phyloP scores from a whole-genome alignment of 495 filamentous ascomycete species.

The Copromyces sp. region DNA sequence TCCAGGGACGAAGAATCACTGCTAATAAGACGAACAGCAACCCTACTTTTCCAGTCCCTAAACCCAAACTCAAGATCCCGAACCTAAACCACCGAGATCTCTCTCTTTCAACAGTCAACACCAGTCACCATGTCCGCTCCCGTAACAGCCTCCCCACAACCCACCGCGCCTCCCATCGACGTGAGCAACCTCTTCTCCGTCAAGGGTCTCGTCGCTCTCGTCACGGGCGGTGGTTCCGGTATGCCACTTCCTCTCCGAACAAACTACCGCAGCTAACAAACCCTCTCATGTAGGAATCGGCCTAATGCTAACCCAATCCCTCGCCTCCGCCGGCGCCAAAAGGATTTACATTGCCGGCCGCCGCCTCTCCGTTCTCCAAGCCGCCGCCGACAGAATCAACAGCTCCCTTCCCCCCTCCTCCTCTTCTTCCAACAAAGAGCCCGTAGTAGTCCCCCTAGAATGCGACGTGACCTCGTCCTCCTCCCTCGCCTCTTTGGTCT shows the following conservation, averaged over 20 bases:
- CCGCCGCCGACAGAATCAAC: conserved; percentile 32
- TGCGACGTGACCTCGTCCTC: conserved; percentile 60
- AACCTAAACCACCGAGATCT: not conserved
- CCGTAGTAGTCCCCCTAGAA: conserved; percentile 44
- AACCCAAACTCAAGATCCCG: not conserved
- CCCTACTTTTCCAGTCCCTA: not conserved
- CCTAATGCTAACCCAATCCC: conserved; percentile 54
- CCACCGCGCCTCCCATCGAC: conserved; percentile 12
- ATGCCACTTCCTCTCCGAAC: not conserved
- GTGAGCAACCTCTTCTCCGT: conserved; percentile 45
- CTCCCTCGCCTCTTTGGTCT: conserved; percentile 47
- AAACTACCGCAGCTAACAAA: not conserved
- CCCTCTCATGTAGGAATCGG: conserved; percentile 45
- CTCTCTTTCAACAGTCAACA: not conserved
- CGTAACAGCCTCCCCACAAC: not conserved
- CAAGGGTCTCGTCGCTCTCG: conserved; percentile 49
- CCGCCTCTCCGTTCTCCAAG: conserved; percentile 44
- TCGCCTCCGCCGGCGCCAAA: conserved; percentile 46
- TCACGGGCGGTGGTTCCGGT: conserved; percentile 57
- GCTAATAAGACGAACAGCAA: not conserved
- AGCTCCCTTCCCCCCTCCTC: conserved; percentile 6
- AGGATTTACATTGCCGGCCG: conserved; percentile 69
- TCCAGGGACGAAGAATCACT: not conserved
- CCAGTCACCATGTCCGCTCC: not conserved
- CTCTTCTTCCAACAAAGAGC: not conserved